Conservation (phyloP, 2,329 filamentous ascomycete species). For the Colletotrichum graminicola region DNA sequence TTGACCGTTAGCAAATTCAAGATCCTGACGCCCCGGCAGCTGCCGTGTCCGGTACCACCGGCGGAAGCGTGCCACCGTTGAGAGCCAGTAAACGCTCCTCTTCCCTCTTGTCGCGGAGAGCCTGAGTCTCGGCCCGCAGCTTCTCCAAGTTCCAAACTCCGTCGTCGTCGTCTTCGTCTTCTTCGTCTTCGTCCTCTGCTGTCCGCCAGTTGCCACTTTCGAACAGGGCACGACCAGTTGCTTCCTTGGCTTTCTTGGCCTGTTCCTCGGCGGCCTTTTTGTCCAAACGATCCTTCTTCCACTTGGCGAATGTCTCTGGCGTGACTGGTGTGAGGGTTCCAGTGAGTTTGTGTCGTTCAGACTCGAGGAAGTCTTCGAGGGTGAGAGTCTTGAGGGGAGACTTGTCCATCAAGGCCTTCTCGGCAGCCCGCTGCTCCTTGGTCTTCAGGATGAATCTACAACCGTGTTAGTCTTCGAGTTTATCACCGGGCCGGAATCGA, state of each 20-base stretch:
- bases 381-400: conserved; percentile 94
- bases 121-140: conserved; percentile 87
- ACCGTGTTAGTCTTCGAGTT: conserved; percentile 2
- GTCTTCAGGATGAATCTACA: conserved; percentile 94
- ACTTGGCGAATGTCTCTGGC: conserved; percentile 91
- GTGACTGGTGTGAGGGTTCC: conserved; percentile 94
- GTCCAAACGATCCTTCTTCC: conserved; percentile 93
- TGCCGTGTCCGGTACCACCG: conserved; percentile 20
- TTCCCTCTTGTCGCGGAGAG: conserved; percentile 79
- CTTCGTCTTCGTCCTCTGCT: conserved; percentile 70
- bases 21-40: conserved; percentile 37
- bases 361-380: conserved; percentile 96
- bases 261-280: conserved; percentile 97
- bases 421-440: conserved; percentile 93
- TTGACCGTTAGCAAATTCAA: conserved; percentile 32
- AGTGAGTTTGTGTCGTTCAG: conserved; percentile 93
- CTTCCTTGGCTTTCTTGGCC: conserved; percentile 91
- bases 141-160: conserved; percentile 83
- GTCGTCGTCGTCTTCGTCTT: conserved; percentile 65
- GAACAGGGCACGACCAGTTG: conserved; percentile 93
- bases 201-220: conserved; percentile 92
- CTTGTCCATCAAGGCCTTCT: conserved; percentile 97
- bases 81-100: conserved; percentile 70
- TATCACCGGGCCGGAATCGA: conserved; percentile 44
- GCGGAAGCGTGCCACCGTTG: conserved; percentile 43